These are phyloP conservation scores for Arachnomyces sp. DNA, from an alignment of 2,329 filamentous ascomycete genomes.

Conservation along the genomic window DNA sequence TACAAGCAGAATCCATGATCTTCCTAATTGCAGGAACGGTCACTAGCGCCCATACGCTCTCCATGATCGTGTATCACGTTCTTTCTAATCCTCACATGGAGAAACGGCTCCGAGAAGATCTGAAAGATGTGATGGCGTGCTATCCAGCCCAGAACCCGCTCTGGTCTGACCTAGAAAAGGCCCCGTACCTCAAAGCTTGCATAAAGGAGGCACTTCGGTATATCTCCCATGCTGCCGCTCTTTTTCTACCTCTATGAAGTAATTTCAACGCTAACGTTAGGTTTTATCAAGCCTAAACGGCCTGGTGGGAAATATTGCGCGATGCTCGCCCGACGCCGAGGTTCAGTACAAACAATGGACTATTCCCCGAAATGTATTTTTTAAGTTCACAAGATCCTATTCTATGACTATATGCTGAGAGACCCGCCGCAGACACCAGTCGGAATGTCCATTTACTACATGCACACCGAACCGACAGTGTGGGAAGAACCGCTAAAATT, in stretches of 20 bases:
- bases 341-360: slow-evolving; percentile 20
- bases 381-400: neutral
- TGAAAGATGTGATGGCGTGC: slow-evolving; percentile 16
- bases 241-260: no score
- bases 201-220: slow-evolving; percentile 23
- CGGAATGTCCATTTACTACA: slow-evolving; percentile 22
- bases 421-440: slow-evolving; percentile 15
- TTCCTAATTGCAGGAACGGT: slow-evolving; percentile 21
- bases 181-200: slow-evolving; percentile 23
- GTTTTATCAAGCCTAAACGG: no score
- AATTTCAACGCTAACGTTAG: no score
- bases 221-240: no score
- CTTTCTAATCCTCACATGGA: slow-evolving; percentile 9
- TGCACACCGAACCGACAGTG: slow-evolving; percentile 20
- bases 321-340: slow-evolving; percentile 13
- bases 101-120: slow-evolving; percentile 14
- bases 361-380: slow-evolving; percentile 11
- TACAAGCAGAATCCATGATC: slow-evolving; percentile 23
- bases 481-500: slow-evolving; percentile 21
- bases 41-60: slow-evolving; percentile 21
- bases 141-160: slow-evolving; percentile 11
- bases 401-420: neutral
- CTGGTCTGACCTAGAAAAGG: slow-evolving; percentile 20
- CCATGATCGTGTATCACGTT: slow-evolving; percentile 10
- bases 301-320: slow-evolving; percentile 8